Evolutionary conservation across 2,329 filamentous ascomycete species (phyloP), one percentile per base, ranked within the genome.

Genomic region (Fusarium udum): DNA sequence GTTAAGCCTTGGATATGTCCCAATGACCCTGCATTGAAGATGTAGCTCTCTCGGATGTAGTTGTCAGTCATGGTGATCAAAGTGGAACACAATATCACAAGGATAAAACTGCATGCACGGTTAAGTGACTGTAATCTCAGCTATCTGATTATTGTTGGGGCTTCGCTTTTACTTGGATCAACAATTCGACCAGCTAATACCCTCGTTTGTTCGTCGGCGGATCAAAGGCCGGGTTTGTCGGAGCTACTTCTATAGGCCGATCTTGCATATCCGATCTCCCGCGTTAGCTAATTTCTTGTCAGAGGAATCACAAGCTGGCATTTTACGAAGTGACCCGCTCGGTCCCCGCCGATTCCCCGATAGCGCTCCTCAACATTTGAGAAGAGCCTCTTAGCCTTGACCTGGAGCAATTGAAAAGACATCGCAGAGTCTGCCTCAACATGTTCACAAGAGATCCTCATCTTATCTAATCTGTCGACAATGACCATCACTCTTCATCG

Each of bases 61-160:
- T 28, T 26, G 34, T 9, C 14, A 16, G 1, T 1, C 51, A 37
- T 53, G 24, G 32, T 18, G 18, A 16, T 22, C 14, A 16, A 6
- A 16, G 14, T 53, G 18, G 13, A 37, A 9, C 14, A 10, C n/a
- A 22, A 26, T 26, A 26, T 20, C 3, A 18, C 34, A 53, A 37
- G 13, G 18, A 52, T 36, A 9, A 9, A 52, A 15, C 8, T 22
- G 18, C 6, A 52, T 2, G 13, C 49, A 26, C 32, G 0, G 16
- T 20, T 9, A 1, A 28, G 1, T 0, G 14, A 16, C n/a, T 22
- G 14, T 16, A 12, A 1, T 5, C 2, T 22, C 20, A 37, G 24
- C 51, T 28, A n/a, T 37, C 10, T 53, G n/a, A 53, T 53, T 37
- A 53, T 53, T 53, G 51, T 37, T 53, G 51, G 51, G 51, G 24